Evolutionary conservation across 495 filamentous ascomycete species (phyloP), one percentile per base, ranked within the genome.

Genomic region (Penicillium paxilli): DNA sequence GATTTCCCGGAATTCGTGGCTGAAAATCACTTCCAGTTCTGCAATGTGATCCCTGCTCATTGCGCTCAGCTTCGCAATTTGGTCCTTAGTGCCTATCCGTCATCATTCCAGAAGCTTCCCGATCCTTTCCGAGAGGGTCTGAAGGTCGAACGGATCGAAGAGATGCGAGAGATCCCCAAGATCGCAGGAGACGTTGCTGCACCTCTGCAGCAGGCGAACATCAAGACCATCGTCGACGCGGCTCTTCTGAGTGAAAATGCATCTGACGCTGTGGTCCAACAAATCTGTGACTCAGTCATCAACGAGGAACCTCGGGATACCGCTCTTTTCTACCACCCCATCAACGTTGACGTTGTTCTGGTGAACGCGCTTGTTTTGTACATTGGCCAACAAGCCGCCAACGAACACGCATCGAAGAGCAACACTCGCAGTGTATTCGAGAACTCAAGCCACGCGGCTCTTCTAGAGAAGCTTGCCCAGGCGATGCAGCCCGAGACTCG

Each of bases 1-100:
- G 94, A 99, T 66, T 97, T 90, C 70, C 90, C 92, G 0, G 92
- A 96, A 50, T 98, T 96, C 67, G 78, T 98, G 37, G 87, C 87
- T 23, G 89, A 93, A 58, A 89, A 94, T 65, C 89, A 96, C 58
- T 86, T 87, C 57, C 83, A 86, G 51, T 83, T 99, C 40, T 92
- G 89, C 79, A 87, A 91, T 65, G 84, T 83, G 59, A 89, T 98
- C 46, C 91, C 95, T 1, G 79, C 82, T 20, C 89, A 95, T 60
- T 93, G 88, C 63, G 85, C 86, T 22, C 94, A 99, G 68, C 81
- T 98, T 51, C 86, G 89, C 57, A 98, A 96, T 68, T 76, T 97
- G 30, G 83, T 98, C 40, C 81, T 97, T 46, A 88, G 87, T 56
- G 91, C 94, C 11, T 89, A 85, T 55, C 92, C 93, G 0, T 81